phyloP scores from a whole-genome alignment of 345 rosid genomes.

The Populus ilicifolia region DNA sequence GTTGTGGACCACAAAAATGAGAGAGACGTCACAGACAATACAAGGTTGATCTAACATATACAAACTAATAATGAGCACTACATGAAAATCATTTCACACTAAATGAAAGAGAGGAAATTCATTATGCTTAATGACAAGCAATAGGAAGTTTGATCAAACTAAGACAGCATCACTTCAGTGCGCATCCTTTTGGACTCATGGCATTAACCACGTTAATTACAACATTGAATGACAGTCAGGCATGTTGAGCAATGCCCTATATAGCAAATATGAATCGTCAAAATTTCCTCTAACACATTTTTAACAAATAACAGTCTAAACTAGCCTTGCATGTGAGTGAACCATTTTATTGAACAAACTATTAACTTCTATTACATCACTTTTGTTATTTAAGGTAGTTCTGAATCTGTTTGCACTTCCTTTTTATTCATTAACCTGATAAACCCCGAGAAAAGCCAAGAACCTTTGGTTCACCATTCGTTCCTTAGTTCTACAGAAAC shows the following conservation, averaged over 20 bases:
- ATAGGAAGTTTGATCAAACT: background rate
- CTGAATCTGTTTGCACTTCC: background rate
- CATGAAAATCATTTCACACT: background rate
- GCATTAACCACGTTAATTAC: background rate
- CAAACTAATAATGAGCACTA: background rate
- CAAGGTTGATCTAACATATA: background rate
- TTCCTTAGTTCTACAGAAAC: too few relatives aligned
- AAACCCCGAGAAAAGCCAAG: background rate
- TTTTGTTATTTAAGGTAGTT: too few relatives aligned
- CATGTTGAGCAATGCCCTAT: too few relatives aligned
- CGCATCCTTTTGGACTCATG: background rate
- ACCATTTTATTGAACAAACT: too few relatives aligned
- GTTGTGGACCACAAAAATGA: too few relatives aligned
- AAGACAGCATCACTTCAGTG: background rate
- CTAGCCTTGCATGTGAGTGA: too few relatives aligned
- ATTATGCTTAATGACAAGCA: background rate
- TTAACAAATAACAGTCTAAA: too few relatives aligned
- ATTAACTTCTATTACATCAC: too few relatives aligned
- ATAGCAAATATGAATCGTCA: too few relatives aligned
- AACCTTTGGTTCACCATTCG: background rate
- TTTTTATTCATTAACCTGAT: background rate
- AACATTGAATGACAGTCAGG: too few relatives aligned
- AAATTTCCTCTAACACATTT: too few relatives aligned
- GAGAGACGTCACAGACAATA: background rate
- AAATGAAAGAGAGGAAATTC: background rate